phyloP scores from a whole-genome alignment of 208 protist species.

The Leishmania amazonensis region DNA sequence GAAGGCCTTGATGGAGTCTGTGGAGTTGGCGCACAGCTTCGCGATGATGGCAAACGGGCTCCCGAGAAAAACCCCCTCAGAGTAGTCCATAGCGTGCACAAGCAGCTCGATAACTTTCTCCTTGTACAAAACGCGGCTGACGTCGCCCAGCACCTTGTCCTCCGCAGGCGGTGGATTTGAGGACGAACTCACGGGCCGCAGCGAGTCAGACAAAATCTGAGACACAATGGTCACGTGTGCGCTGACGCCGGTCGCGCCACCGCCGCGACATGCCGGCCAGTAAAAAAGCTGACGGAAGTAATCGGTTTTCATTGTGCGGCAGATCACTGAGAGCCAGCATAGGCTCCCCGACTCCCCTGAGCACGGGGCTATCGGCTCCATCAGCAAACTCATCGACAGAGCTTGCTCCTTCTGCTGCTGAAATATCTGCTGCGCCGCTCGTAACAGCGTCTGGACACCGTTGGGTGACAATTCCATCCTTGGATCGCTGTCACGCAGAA shows the following conservation, averaged over 20 bases:
- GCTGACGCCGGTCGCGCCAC: slow-evolving; percentile 78
- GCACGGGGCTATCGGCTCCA: slow-evolving; percentile 56
- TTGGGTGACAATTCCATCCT: slow-evolving; percentile 79
- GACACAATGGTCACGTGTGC: slow-evolving; percentile 79
- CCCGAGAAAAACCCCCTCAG: slow-evolving; percentile 81
- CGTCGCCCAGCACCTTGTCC: slow-evolving; percentile 57
- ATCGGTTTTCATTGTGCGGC: slow-evolving; percentile 65
- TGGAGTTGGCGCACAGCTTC: slow-evolving; percentile 77
- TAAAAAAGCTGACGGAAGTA: slow-evolving; percentile 79
- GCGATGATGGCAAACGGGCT: slow-evolving; percentile 84
- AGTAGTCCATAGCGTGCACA: slow-evolving; percentile 80
- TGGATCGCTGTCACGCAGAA: slow-evolving; percentile 77
- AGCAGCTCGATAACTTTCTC: slow-evolving; percentile 84
- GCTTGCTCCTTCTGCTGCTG: slow-evolving; percentile 60
- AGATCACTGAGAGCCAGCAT: slow-evolving; percentile 68
- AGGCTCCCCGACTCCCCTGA: slow-evolving; percentile 37
- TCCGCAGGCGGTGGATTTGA: slow-evolving; percentile 34
- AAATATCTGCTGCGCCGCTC: slow-evolving; percentile 65
- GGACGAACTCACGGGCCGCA: slow-evolving; percentile 46
- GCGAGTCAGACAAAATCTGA: slow-evolving; percentile 74
- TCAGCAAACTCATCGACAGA: slow-evolving; percentile 56
- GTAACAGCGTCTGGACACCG: slow-evolving; percentile 76
- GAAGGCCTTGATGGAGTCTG: slow-evolving; percentile 82
- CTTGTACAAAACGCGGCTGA: slow-evolving; percentile 76
- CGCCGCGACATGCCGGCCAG: slow-evolving; percentile 85